phyloP scores from a whole-genome alignment of 1,284 basidiomycete genomes.

The Rhodotorula sp. region DNA sequence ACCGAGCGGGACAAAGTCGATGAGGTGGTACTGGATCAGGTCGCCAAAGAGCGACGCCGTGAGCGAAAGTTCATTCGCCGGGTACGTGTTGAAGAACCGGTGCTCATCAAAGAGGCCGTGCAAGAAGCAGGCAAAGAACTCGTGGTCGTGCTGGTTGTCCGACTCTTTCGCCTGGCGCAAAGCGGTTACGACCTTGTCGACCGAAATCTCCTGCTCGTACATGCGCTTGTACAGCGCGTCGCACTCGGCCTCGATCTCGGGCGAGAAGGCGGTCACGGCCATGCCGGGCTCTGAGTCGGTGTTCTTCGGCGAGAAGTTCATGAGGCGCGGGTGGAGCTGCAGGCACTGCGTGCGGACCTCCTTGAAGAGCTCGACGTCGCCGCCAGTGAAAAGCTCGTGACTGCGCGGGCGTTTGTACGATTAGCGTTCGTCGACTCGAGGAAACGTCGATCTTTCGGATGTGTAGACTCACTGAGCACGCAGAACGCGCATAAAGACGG shows the following conservation, averaged over 20 bases:
- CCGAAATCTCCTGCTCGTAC: conserved; percentile 87
- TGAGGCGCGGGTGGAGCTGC: conserved; percentile 92
- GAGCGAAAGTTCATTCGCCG: conserved; percentile 88
- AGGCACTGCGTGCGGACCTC: conserved; percentile 91
- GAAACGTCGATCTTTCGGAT: too few relatives aligned
- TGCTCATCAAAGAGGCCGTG: conserved; percentile 99
- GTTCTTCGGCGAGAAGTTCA: conserved; percentile 82
- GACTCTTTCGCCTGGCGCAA: conserved; percentile 83
- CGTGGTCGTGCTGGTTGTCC: conserved; percentile 78
- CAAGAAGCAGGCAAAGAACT: conserved; percentile 97
- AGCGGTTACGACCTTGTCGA: conserved; percentile 88
- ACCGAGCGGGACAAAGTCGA: conserved; percentile 92
- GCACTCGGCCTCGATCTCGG: conserved; percentile 88
- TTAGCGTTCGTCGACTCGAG: conserved; percentile 12
- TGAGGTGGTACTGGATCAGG: conserved; percentile 87
- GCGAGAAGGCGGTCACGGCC: conserved; percentile 78
- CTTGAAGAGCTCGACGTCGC: conserved; percentile 83
- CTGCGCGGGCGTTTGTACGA: conserved; percentile 18
- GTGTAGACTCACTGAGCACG: conserved; percentile 62
- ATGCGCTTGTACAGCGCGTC: conserved; percentile 96
- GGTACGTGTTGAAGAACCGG: conserved; percentile 98
- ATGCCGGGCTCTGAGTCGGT: conserved; percentile 89
- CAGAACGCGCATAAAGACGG: conserved; percentile 83
- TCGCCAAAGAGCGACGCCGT: conserved; percentile 96
- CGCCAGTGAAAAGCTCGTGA: conserved; percentile 57